phyloP scores from a whole-genome alignment of 139 green algal species.

The Yamagishiella unicocca region DNA sequence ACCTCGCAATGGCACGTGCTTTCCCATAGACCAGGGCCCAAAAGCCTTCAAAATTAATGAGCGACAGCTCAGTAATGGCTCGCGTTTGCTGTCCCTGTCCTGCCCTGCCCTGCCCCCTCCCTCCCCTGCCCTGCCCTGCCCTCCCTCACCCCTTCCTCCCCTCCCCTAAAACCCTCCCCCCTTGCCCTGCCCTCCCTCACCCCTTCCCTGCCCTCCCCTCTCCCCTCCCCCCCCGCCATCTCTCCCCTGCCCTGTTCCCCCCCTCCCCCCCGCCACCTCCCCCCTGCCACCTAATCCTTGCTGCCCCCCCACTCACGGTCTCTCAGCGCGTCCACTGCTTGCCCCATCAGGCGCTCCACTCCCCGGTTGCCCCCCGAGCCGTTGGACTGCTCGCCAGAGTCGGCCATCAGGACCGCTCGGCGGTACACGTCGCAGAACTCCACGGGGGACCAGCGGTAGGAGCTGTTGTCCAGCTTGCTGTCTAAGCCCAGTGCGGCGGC shows the following conservation, averaged over 20 bases:
- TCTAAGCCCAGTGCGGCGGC: slow-evolving; percentile 37
- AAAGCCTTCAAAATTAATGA: too few relatives aligned
- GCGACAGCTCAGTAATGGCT: too few relatives aligned
- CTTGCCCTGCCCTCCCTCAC: background rate
- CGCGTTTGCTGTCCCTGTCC: too few relatives aligned
- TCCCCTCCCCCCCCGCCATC: background rate
- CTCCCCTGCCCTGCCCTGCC: background rate
- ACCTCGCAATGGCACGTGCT: too few relatives aligned
- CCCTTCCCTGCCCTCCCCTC: background rate
- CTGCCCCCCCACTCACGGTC: slow-evolving; percentile 48
- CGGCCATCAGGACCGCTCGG: slow-evolving; percentile 19
- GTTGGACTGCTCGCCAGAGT: background rate
- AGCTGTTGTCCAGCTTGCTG: slow-evolving; percentile 33
- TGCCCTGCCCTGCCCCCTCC: background rate
- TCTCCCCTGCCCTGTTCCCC: background rate
- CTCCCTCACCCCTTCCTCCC: background rate
- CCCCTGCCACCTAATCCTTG: too few relatives aligned
- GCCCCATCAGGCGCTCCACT: slow-evolving; percentile 30
- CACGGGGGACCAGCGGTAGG: slow-evolving; percentile 39
- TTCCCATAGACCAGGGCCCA: too few relatives aligned
- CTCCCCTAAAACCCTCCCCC: background rate
- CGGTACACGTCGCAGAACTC: slow-evolving; percentile 39
- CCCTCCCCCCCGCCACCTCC: too few relatives aligned
- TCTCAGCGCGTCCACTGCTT: slow-evolving; percentile 36
- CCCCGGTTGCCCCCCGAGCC: background rate